Percentiles rank a stretch among this genome's conserved stretches.
These are phyloP conservation scores for Exophiala viscosa DNA, from an alignment of 2,329 filamentous ascomycete species.

Conservation along the genomic window DNA sequence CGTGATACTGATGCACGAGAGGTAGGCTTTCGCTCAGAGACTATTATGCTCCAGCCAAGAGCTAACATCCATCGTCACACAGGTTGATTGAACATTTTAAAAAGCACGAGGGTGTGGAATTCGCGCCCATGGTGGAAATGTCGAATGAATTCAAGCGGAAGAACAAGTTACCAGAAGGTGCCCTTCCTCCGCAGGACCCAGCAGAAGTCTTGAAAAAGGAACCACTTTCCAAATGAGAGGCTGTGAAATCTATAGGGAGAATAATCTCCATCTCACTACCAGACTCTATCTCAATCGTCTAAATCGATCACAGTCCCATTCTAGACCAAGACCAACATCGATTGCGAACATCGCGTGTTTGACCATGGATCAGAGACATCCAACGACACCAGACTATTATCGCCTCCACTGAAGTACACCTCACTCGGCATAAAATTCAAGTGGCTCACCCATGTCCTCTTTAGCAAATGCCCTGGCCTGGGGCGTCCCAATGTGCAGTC, in stretches of 20 bases:
- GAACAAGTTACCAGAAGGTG: constrained; percentile 55
- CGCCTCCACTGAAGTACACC: not conserved
- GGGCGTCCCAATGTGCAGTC: not conserved
- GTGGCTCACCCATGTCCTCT: not conserved
- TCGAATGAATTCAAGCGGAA: constrained; percentile 67
- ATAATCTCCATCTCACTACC: not conserved
- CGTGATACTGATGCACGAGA: not conserved
- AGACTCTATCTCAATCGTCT: not conserved
- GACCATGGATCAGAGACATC: too few species aligned
- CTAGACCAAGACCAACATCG: too few species aligned
- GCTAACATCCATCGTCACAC: not conserved
- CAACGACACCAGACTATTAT: too few species aligned
- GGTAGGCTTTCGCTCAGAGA: not conserved
- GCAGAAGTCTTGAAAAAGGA: not conserved
- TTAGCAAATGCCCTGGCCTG: not conserved
- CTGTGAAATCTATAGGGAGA: too few species aligned
- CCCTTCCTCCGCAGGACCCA: constrained; percentile 29
- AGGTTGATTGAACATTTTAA: constrained; percentile 64
- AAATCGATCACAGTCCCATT: not conserved
- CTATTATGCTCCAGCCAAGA: not conserved
- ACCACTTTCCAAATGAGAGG: constrained; percentile 3
- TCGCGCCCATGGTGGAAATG: constrained; percentile 61
- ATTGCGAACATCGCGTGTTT: too few species aligned
- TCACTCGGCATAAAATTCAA: not conserved
- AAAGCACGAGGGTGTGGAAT: constrained; percentile 48